Evolutionary conservation across 176 grass and related monocot genomes (phyloP).

Genomic region (Oryza longistaminata): DNA sequence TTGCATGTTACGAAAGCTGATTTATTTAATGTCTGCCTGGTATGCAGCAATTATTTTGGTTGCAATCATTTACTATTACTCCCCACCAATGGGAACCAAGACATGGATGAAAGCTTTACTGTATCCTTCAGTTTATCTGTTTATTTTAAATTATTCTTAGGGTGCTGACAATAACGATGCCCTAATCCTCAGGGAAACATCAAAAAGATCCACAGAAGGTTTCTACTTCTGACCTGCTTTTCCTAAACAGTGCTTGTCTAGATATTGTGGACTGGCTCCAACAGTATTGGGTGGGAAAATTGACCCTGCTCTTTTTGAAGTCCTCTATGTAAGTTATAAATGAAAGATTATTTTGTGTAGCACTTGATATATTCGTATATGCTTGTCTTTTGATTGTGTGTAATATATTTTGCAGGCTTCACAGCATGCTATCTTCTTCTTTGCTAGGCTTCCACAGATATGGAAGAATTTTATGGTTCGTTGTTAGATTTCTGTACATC

Average conservation of each 20-base stretch:
- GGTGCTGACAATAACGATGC: not conserved
- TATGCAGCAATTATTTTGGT: constrained; percentile 87
- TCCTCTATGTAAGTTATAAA: constrained; percentile 72
- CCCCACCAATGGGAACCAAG: constrained; percentile 66
- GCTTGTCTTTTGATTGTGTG: not conserved
- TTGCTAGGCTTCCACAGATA: constrained; percentile 95
- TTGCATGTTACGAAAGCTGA: too few relatives aligned
- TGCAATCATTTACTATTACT: constrained; percentile 89
- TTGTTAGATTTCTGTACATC: constrained; percentile 21
- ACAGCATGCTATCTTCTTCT: constrained; percentile 96
- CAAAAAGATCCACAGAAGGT: not conserved
- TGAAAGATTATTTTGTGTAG: not conserved
- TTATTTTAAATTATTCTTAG: constrained; percentile 11
- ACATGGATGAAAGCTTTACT: constrained; percentile 81
- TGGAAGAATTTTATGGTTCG: constrained; percentile 89
- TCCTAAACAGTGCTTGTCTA: constrained; percentile 53
- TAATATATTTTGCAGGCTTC: constrained; percentile 62
- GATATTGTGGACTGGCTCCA: constrained; percentile 90
- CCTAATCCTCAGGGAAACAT: not conserved
- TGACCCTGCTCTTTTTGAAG: constrained; percentile 90
- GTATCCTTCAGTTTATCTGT: constrained; percentile 59
- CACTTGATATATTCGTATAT: not conserved
- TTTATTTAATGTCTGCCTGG: constrained; percentile 24
- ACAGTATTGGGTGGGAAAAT: constrained; percentile 79
- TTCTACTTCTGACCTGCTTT: constrained; percentile 33